Evolutionary conservation across 2,329 filamentous ascomycete genomes (phyloP), one percentile per base, ranked within the genome.

Genomic region (Botrytis elliptica): DNA sequence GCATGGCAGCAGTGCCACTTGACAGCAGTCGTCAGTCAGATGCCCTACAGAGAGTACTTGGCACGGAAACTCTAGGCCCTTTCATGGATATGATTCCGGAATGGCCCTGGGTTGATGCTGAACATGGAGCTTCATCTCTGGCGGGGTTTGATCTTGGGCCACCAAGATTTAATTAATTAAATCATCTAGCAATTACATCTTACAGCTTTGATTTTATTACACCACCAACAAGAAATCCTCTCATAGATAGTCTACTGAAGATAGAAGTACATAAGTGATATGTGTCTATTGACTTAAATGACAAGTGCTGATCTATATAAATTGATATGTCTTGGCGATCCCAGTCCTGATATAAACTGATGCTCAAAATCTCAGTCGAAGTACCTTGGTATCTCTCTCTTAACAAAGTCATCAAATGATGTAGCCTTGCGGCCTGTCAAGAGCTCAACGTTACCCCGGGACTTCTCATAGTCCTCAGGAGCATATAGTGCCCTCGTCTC

Each of bases 401-500:
- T 62, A 62, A 62, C 59, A 62, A 62, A 62, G 59, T 36, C 59
- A 36, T 62, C 59, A 62, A 62, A 62, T 62, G 59, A 36, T 36
- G 59, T 62, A 62, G 59, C 59, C 29, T 62, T 62, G 59, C 59
- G 59, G 59, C 29, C 59, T 62, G 59, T 62, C 59, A 62, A 62
- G 59, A 20, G 59, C 59, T 36, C 59, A 62, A 36, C 29, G 59
- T 62, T 62, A 36, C 59, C 59, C 59, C 29, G 59, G 59, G 29
- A 62, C 59, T 36, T 62, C 59, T 62, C 59, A 62, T 62, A 62
- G 59, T 62, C 29, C 59, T 36, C 59, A 18, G 59, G n/a, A 36
- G 59, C 59, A 62, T 62, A 62, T 62, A 62, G 59, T 62, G 59
- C 59, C 59, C 59, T 62, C 59, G 59, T 62, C 59, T 62, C 59